These are phyloP conservation scores for Tetrastigma voinierianum DNA, from an alignment of 164 flowering plant species.

Conservation along the genomic window DNA sequence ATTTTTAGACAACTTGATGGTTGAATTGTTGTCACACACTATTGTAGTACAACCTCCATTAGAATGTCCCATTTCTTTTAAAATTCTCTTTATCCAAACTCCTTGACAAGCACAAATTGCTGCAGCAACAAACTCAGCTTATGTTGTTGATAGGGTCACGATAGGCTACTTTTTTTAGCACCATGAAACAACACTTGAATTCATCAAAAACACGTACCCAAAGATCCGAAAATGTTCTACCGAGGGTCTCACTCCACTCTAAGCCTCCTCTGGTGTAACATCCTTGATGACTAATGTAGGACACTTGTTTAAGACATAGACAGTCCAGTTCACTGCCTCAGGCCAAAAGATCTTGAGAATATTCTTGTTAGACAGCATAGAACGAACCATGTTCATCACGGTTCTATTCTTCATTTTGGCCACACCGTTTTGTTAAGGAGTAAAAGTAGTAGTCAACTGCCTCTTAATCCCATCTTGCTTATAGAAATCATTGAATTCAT, in stretches of 20 bases:
- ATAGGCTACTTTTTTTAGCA: too few species aligned
- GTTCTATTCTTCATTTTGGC: slow-evolving; percentile 4
- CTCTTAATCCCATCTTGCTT: neutral
- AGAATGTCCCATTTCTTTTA: too few species aligned
- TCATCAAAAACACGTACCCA: neutral
- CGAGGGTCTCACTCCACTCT: too few species aligned
- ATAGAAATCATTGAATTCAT: neutral
- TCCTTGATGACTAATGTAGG: slow-evolving; percentile 5
- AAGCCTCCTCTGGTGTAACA: neutral
- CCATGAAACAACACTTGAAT: too few species aligned
- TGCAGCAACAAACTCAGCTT: too few species aligned
- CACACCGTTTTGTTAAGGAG: slow-evolving; percentile 9
- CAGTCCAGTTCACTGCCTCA: slow-evolving; percentile 6
- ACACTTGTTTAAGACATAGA: neutral
- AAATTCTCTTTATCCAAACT: too few species aligned
- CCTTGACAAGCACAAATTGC: too few species aligned
- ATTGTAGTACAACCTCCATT: too few species aligned
- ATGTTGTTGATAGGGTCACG: too few species aligned
- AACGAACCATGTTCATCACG: neutral
- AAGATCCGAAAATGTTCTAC: slow-evolving; percentile 7
- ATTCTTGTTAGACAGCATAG: slow-evolving; percentile 2
- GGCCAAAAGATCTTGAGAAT: slow-evolving; percentile 7
- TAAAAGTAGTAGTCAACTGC: slow-evolving; percentile 1
- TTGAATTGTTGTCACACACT: too few species aligned
- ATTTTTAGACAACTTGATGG: too few species aligned